Evolutionary conservation across 345 rosid genomes (phyloP), one percentile per base, ranked within the genome.

Genomic region (Cardiospermum halicacabum): DNA sequence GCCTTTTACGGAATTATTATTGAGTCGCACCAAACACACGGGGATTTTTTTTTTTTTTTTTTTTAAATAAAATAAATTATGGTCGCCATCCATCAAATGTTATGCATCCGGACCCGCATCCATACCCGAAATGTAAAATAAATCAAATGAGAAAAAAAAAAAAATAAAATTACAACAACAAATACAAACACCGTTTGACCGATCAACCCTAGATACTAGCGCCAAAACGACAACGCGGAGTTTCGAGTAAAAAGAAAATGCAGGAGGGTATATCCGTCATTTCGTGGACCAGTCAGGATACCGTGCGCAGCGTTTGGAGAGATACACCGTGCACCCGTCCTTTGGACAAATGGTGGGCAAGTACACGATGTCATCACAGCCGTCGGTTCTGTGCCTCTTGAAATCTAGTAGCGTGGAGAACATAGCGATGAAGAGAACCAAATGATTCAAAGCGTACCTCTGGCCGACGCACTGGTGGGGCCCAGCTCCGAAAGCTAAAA

Each of bases 391-490:
- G 26, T 62, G 51, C 43, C 98, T 65, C 65, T 81, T 77, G 80
- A 88, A 86, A 72, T 92, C 86, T 0, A 83, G 49, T 53, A 88
- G 18, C 27, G 84, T 63, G 3, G 76, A 57, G 68, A 92, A 89
- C 84, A 89, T 78, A 0, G 96, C 91, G 9, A 86, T 81, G 73
- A 89, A 89, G 22, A 92, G 82, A 24, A 83, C 90, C 36, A 92
- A 80, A 31, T 89, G 93, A 67, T 88, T 89, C 49, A 86, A 6
- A 0, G 98, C 98, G 59, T 92, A 89, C 65, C 93, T 77, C 77
- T 92, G 96, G 3, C 98, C 98, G 66, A 89, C 89, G 12, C 98
- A 92, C 66, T 88, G 96, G 81, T 92, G 98, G 50, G 96, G 45
- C 0, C 98, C 98, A 1, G 91, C 84, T 6, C 98, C 98, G 4